phyloP scores from a whole-genome alignment of 2,329 filamentous ascomycete genomes.

The Colletotrichum eleusines region DNA sequence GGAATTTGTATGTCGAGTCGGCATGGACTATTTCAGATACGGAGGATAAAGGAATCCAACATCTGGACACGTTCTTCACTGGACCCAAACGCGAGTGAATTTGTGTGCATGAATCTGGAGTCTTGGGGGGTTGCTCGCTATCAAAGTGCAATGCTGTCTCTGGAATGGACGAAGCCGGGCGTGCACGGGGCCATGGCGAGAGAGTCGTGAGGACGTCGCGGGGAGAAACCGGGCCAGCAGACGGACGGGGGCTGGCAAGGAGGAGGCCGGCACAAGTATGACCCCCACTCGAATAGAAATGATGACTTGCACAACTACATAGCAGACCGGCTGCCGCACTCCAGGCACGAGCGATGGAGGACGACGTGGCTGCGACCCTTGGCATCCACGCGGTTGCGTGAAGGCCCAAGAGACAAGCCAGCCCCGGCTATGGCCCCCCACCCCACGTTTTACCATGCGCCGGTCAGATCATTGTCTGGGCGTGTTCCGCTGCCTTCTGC shows the following conservation, averaged over 20 bases:
- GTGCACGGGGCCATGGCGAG: neutral
- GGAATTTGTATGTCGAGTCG: neutral
- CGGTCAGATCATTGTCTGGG: neutral
- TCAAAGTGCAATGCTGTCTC: neutral
- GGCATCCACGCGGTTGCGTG: neutral
- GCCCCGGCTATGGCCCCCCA: neutral
- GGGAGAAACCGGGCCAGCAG: neutral
- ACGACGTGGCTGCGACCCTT: neutral
- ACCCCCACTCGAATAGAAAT: neutral
- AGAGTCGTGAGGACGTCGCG: neutral
- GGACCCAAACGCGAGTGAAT: neutral
- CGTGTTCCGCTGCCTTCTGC: neutral
- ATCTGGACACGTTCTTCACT: neutral
- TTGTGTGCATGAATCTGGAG: slow-evolving; percentile 27
- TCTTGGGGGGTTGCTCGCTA: slow-evolving; percentile 19
- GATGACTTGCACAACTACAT: neutral
- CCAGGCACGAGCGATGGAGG: neutral
- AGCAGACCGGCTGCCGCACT: neutral
- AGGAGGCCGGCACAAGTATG: neutral
- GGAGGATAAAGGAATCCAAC: neutral
- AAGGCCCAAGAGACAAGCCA: neutral
- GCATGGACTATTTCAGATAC: neutral
- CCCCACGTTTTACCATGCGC: neutral
- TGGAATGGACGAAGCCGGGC: neutral
- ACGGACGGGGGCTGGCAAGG: neutral